Base-by-base conservation (phyloP, 176 grass and related monocot genomes). In the Bothriochloa decipiens region DNA sequence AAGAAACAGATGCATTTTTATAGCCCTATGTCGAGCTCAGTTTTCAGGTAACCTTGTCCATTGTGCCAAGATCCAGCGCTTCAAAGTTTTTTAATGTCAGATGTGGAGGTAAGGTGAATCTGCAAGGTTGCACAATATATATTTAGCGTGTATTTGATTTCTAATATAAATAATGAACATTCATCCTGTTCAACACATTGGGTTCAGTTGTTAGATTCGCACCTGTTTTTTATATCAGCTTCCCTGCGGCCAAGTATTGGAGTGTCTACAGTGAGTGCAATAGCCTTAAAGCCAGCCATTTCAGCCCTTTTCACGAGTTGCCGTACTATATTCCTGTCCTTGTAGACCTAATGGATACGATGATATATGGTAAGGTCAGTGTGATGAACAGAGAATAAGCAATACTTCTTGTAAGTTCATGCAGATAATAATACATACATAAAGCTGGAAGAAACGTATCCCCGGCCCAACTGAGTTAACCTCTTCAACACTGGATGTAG, bases 151-250 rank as follows among this genome's bases (percentile, higher is more conserved):
- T 71, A 64, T 65, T 57, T 37, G 65, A 40, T 1, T 76, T 32
- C 4, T 26, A 45, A 32, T 45, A 3, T 8, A 66, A 62, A 23
- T 3, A 55, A 39, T 22, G 42, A 33, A 43, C 8, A 1, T 43
- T 23, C 33, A 5, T 85, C 15, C 17, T 13, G 11, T 22, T 36
- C 62, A 8, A 20, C 37, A 26, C 76, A 25, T 33, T 87, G 7
- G 33, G 1, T 61, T 49, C 27, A 68, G 25, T 32, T 69, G 76
- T 9, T 57, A 50, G 12, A 87, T 77, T 66, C 33, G 13, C 10
- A 96, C 96, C 86, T 93, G 82, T 99, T 99, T 77, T 99, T 99
- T 23, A 99, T 99, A 65, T 96, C 93, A 61, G 94, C 80, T 94
- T 99, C 96, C 73, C 93, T 91, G 27, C 96, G 87, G 7, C 96